phyloP scores from a whole-genome alignment of 2,329 filamentous ascomycete genomes.

The Cordyceps militaris region DNA sequence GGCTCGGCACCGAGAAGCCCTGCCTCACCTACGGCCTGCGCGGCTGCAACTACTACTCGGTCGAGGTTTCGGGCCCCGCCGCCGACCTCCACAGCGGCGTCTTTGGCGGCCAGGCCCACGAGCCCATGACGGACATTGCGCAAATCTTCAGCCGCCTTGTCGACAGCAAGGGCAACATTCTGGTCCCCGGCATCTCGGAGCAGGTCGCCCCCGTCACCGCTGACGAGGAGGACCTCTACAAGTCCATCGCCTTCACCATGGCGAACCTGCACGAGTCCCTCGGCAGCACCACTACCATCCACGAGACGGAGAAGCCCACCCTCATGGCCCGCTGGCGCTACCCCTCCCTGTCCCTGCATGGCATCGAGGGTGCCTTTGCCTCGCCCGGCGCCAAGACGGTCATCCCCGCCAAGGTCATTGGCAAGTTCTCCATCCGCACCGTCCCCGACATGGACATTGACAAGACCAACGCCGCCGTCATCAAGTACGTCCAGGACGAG shows the following conservation, averaged over 20 bases:
- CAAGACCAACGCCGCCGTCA: conserved; percentile 78
- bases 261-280: conserved; percentile 87
- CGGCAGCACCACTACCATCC: conserved; percentile 81
- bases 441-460: conserved; percentile 96
- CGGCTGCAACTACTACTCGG: conserved; percentile 94
- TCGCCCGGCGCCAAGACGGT: conserved; percentile 94
- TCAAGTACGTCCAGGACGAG: conserved; percentile 72
- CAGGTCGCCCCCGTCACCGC: conserved; percentile 83
- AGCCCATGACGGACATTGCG: conserved; percentile 96
- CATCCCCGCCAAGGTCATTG: conserved; percentile 93
- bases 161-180: conserved; percentile 84
- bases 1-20: conserved; percentile 97
- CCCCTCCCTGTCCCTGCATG: conserved; percentile 89
- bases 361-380: conserved; percentile 90
- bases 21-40: conserved; percentile 96
- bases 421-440: conserved; percentile 97
- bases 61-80: conserved; percentile 84
- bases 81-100: conserved; percentile 95
- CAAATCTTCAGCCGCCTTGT: conserved; percentile 77
- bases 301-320: conserved; percentile 80
- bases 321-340: conserved; percentile 96
- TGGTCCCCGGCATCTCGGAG: conserved; percentile 88
- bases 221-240: conserved; percentile 84
- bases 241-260: conserved; percentile 90
- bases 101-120: conserved; percentile 91